Evolutionary conservation across 2,329 filamentous ascomycete genomes (phyloP).

Genomic region (Didymella pinodella): DNA sequence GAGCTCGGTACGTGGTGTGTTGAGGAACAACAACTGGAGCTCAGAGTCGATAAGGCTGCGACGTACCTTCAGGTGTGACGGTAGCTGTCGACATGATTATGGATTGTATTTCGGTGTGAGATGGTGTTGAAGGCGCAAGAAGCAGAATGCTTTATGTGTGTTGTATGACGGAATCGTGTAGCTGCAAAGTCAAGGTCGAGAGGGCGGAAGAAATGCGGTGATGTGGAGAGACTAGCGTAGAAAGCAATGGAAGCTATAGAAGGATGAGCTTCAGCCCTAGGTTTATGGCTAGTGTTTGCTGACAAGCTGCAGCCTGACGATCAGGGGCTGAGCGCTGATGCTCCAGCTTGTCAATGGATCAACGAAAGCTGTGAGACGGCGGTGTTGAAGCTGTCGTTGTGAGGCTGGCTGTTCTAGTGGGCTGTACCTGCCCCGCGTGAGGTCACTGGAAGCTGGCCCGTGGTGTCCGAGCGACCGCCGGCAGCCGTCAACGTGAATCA

Average conservation of each 20-base stretch:
- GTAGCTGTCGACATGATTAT: constrained; percentile 38
- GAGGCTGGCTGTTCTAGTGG: constrained; percentile 15
- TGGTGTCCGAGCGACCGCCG: constrained; percentile 4
- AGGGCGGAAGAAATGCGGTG: constrained; percentile 48
- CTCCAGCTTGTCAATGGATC: constrained; percentile 7
- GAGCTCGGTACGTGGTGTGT: constrained; percentile 7
- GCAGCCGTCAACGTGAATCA: constrained; percentile 24
- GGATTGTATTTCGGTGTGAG: constrained; percentile 10
- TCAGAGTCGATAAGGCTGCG: constrained; percentile 35
- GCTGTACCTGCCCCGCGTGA: constrained; percentile 41
- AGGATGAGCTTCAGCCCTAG: constrained; percentile 35
- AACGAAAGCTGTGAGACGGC: background rate
- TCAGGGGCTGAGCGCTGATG: constrained; percentile 6
- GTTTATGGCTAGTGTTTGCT: constrained; percentile 28
- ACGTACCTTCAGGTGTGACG: constrained; percentile 53
- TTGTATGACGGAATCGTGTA: constrained; percentile 29
- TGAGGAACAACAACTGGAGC: constrained; percentile 4
- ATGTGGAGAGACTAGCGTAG: constrained; percentile 49
- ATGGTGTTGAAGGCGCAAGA: constrained; percentile 6
- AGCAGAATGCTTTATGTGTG: constrained; percentile 13
- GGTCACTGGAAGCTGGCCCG: constrained; percentile 33
- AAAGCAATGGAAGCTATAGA: constrained; percentile 51
- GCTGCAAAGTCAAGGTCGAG: constrained; percentile 34
- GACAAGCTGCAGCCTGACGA: constrained; percentile 14
- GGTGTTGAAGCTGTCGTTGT: constrained; percentile 5